Base-by-base conservation (phyloP, 192 early-diverging fungal genomes). In the Chytriomyces confervae region DNA sequence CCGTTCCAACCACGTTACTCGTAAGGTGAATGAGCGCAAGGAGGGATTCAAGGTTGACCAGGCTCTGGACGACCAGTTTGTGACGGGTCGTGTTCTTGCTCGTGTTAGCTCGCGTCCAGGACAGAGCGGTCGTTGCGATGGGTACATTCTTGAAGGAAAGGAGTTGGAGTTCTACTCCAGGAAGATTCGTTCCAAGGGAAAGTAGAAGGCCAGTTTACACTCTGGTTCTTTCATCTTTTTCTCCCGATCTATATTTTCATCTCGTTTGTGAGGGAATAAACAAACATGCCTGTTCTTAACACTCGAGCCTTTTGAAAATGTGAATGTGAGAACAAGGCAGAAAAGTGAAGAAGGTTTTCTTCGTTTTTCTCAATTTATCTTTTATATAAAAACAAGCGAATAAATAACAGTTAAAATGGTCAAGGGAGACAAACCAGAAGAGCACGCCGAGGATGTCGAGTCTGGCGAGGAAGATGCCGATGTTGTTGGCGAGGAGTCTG, bases 131-230 rank as follows among this genome's bases (percentile, higher is more conserved):
- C 94, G 97, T 84, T 88, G 90, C 79, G 97, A 99, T 85, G 97
- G 97, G 69, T 98, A 98, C 91, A 93, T 99, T 82, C 90, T 99
- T 65, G 97, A 99, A 86, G 97, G 97, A 80, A 96, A 97, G 92
- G 97, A 99, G 90, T 94, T 99, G 79, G 97, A 98, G 75, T 99
- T 99, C 93, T 99, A 99, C 93, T 82, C 91, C 82, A 87, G 90
- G 77, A 94, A 93, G 89, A 86, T 96, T 61, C 69, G 69, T 53
- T 71, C 69, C 50, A 71, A 71, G 69, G 66, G 66, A 68, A 71
- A 71, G 69, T 51, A 71, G 2, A 36, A 36, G 29, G 29, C 29
- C 29, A 36, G 29, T 36, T 36, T 36, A 36, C 29, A 36, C 29
- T 36, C 29, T 36, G 29, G 29, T 36, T 36, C 29, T 36, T 36